A percentile compares a stretch with the other conserved stretches of the same genome.
Conservation (phyloP, 352 stramenopile species). For the Thalassiosira pacifica region DNA sequence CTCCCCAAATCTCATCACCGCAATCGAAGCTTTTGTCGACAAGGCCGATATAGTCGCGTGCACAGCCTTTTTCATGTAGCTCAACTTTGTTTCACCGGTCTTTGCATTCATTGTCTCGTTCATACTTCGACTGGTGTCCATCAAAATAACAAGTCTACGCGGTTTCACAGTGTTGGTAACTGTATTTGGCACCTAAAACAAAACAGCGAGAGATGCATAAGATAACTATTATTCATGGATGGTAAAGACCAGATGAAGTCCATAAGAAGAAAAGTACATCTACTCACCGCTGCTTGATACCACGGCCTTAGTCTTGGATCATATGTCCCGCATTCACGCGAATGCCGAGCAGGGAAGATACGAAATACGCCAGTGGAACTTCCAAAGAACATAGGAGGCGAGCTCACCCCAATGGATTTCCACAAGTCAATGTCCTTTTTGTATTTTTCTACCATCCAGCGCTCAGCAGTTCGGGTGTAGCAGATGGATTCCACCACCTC, state of each 20-base stretch:
- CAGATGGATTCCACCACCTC: conserved; percentile 53
- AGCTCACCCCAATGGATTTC: conserved; percentile 37
- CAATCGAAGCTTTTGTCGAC: conserved; percentile 36
- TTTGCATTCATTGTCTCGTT: conserved; percentile 29
- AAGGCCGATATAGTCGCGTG: conserved; percentile 30
- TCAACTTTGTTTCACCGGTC: conserved; percentile 37
- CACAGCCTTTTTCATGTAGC: conserved; percentile 36
- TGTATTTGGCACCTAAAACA: conserved; percentile 34
- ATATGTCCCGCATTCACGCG: conserved; percentile 52
- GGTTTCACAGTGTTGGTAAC: conserved; percentile 48
- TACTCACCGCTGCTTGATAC: conserved; percentile 44
- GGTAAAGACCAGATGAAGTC: not conserved
- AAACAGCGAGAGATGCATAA: too few relatives aligned
- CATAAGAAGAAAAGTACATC: conserved; percentile 7
- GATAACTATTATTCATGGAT: too few relatives aligned
- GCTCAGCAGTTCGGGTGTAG: conserved; percentile 32
- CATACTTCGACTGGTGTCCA: conserved; percentile 66
- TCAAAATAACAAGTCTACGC: conserved; percentile 57
- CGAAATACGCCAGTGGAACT: conserved; percentile 55
- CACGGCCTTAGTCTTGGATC: conserved; percentile 59
- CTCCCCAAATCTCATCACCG: conserved; percentile 53
- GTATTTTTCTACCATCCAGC: conserved; percentile 66
- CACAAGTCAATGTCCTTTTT: conserved; percentile 42
- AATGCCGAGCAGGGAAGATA: conserved; percentile 56
- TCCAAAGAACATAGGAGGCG: conserved; percentile 57